A percentile compares a stretch with the other conserved stretches of the same genome.
Conservation (phyloP, 108 stramenopile species). For the Pseudonitzschia multiseries region DNA sequence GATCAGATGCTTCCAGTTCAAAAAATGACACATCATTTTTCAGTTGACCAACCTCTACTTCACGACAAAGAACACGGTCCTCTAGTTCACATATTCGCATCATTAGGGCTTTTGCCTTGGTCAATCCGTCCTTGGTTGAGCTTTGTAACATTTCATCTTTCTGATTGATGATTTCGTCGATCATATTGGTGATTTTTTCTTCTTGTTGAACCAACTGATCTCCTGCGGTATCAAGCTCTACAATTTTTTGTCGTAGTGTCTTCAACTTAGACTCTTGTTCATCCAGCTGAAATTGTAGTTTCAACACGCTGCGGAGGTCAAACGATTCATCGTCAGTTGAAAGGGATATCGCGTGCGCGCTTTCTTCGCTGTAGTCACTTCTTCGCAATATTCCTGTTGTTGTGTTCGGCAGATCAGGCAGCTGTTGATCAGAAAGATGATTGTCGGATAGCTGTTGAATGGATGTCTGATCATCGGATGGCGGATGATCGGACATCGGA, state of each 20-base stretch:
- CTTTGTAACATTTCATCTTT: slow-evolving; percentile 11
- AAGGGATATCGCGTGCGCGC: background rate
- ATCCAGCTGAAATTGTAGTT: slow-evolving; percentile 29
- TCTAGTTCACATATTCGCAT: slow-evolving; percentile 50
- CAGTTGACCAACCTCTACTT: slow-evolving; percentile 53
- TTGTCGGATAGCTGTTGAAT: background rate
- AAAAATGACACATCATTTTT: slow-evolving; percentile 37
- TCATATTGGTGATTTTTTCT: slow-evolving; percentile 24
- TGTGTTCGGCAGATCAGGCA: background rate
- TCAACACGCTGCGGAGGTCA: slow-evolving; percentile 24
- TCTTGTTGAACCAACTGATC: slow-evolving; percentile 27
- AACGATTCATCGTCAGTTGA: background rate
- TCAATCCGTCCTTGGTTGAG: slow-evolving; percentile 10
- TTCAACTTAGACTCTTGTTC: slow-evolving; percentile 43
- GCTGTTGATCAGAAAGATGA: background rate
- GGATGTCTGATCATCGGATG: background rate
- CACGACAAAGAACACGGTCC: slow-evolving; percentile 43
- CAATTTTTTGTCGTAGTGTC: slow-evolving; percentile 25
- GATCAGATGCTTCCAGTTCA: slow-evolving; percentile 27
- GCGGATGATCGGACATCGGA: background rate
- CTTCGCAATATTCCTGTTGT: background rate
- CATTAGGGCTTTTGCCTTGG: slow-evolving; percentile 36
- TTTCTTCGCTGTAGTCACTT: background rate
- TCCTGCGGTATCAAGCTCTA: slow-evolving; percentile 17
- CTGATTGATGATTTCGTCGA: slow-evolving; percentile 16